These are phyloP conservation scores for Huntiella bhutanensis DNA, from an alignment of 2,329 filamentous ascomycete species.

Conservation along the genomic window DNA sequence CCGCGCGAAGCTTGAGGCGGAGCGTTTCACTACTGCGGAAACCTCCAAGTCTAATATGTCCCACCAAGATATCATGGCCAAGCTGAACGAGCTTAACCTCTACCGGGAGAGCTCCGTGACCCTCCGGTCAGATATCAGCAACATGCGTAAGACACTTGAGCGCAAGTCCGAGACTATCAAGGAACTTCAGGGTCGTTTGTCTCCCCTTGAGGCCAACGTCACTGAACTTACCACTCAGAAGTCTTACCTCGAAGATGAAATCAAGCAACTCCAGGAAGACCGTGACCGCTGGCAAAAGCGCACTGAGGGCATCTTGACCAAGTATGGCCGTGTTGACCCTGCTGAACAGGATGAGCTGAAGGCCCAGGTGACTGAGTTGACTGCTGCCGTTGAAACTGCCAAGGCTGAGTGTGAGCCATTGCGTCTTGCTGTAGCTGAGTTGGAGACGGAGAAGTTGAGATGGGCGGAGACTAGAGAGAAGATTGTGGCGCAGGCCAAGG, in stretches of 20 bases:
- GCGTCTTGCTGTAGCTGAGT: slow-evolving; percentile 32
- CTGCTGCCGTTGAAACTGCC: slow-evolving; percentile 43
- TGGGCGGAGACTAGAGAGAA: slow-evolving; percentile 35
- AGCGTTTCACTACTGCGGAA: slow-evolving; percentile 59
- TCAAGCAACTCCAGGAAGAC: slow-evolving; percentile 76
- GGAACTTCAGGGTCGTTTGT: slow-evolving; percentile 53
- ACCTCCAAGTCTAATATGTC: slow-evolving; percentile 53
- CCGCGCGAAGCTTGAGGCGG: slow-evolving; percentile 75
- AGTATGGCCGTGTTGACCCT: slow-evolving; percentile 88
- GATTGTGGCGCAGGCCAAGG: slow-evolving; percentile 44
- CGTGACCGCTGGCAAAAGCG: slow-evolving; percentile 91
- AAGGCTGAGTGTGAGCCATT: slow-evolving; percentile 31
- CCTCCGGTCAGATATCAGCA: slow-evolving; percentile 67
- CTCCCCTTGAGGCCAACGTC: slow-evolving; percentile 65
- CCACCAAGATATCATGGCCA: slow-evolving; percentile 83
- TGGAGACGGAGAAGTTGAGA: slow-evolving; percentile 35
- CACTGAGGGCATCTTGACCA: slow-evolving; percentile 84
- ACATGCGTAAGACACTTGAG: slow-evolving; percentile 55
- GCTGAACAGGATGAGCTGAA: slow-evolving; percentile 82
- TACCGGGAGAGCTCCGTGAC: slow-evolving; percentile 91
- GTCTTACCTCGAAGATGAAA: slow-evolving; percentile 66
- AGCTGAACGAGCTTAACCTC: slow-evolving; percentile 84
- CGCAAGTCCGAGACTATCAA: slow-evolving; percentile 60
- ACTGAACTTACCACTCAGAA: slow-evolving; percentile 67
- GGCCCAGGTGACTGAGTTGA: slow-evolving; percentile 47